These are phyloP conservation scores for Spergularia marina DNA, from an alignment of 148 eudicot species.

Conservation along the genomic window DNA sequence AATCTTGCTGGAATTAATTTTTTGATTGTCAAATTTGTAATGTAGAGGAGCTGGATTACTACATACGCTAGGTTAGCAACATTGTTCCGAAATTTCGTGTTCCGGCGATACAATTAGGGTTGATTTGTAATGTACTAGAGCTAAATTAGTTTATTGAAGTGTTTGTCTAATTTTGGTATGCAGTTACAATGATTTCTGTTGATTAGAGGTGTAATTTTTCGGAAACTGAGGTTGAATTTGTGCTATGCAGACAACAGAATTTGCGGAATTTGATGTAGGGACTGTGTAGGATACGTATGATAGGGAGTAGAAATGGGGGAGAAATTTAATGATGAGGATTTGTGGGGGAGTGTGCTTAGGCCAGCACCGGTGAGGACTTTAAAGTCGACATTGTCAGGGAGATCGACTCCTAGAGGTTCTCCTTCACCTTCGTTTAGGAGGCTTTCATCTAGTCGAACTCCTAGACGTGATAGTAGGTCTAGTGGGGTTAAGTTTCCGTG, in stretches of 20 bases:
- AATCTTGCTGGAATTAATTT: too few species aligned
- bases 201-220: background rate
- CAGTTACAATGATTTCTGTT: background rate
- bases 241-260: background rate
- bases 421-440: conserved; percentile 81
- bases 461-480: conserved; percentile 60
- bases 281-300: background rate
- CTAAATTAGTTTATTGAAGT: background rate
- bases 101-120: background rate
- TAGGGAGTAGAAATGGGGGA: conserved; percentile 40
- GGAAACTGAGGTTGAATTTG: background rate
- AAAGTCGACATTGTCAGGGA: conserved; percentile 78
- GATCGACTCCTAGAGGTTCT: conserved; percentile 80
- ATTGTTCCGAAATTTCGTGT: background rate
- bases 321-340: conserved; percentile 42
- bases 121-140: background rate
- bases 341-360: conserved; percentile 46
- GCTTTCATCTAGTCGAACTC: conserved; percentile 63
- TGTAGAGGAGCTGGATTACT: too few species aligned
- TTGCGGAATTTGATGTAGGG: background rate
- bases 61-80: too few species aligned
- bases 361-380: conserved; percentile 50
- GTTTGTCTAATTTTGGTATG: background rate
- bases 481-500: conserved; percentile 41
- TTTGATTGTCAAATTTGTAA: too few species aligned